These are phyloP conservation scores for Kuraishia floccosa DNA, from an alignment of 805 yeast genomes.

Conservation along the genomic window DNA sequence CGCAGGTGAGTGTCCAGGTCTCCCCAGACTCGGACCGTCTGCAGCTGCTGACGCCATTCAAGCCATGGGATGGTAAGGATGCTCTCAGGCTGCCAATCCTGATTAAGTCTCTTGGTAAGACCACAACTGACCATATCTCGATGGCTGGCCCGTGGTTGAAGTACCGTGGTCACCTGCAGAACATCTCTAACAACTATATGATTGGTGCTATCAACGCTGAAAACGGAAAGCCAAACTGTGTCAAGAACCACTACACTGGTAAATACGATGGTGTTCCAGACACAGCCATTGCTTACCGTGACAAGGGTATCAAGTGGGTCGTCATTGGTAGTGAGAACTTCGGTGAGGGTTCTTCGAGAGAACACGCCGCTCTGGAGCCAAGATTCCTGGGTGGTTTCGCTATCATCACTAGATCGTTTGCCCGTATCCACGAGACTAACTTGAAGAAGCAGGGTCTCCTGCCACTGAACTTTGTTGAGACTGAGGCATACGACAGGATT, in stretches of 20 bases:
- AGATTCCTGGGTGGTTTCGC: conserved; percentile 98
- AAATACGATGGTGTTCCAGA: conserved; percentile 93
- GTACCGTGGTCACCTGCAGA: conserved; percentile 99
- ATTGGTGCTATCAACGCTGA: conserved; percentile 98
- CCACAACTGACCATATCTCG: conserved; percentile 98
- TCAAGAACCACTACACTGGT: conserved; percentile 87
- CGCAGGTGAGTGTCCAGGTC: conserved; percentile 61
- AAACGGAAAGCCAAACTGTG: conserved; percentile 87
- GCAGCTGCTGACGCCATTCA: conserved; percentile 88
- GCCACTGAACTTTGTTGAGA: conserved; percentile 88
- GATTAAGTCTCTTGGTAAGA: conserved; percentile 94
- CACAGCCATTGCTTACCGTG: conserved; percentile 92
- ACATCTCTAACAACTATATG: conserved; percentile 98
- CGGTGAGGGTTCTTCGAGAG: conserved; percentile 99
- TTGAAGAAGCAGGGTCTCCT: conserved; percentile 98
- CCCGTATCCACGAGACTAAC: conserved; percentile 99
- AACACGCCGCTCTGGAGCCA: conserved; percentile 99
- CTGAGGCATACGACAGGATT: conserved; percentile 88
- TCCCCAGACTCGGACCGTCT: conserved; percentile 92
- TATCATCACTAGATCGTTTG: conserved; percentile 94
- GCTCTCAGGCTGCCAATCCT: conserved; percentile 82
- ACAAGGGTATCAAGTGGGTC: conserved; percentile 88
- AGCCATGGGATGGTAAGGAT: conserved; percentile 95
- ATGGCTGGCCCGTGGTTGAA: conserved; percentile 99
- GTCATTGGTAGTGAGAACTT: conserved; percentile 97